Evolutionary conservation across 441 rosid genomes (phyloP).

Genomic region (Gossypium davidsonii): DNA sequence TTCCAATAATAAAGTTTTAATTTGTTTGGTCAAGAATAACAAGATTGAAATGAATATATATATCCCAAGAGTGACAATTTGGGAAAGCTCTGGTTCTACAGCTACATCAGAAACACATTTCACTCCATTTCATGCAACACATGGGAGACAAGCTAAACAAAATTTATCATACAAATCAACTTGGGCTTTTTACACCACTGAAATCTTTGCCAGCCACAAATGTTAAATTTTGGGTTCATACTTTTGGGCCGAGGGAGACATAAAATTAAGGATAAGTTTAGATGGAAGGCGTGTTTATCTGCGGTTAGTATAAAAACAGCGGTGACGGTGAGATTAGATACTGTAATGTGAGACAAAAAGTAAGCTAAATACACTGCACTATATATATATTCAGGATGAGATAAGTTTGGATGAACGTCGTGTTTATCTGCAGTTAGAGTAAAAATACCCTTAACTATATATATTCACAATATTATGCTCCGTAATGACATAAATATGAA

Average conservation of each 20-base stretch:
- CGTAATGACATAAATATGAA: too few species aligned
- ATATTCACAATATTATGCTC: too few species aligned
- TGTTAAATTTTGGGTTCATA: neutral
- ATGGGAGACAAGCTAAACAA: neutral
- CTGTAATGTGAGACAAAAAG: too few species aligned
- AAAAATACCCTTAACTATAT: too few species aligned
- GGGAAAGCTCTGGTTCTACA: constrained; percentile 6
- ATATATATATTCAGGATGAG: too few species aligned
- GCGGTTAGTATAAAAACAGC: too few species aligned
- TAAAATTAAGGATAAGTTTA: neutral
- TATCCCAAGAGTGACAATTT: constrained; percentile 5
- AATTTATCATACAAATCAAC: neutral
- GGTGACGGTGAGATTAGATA: too few species aligned
- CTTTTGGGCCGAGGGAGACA: neutral
- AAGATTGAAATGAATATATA: neutral
- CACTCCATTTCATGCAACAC: neutral
- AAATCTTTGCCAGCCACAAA: neutral
- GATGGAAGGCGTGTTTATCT: too few species aligned
- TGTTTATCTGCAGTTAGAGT: too few species aligned
- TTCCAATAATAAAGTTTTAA: neutral
- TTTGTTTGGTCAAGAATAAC: constrained; percentile 1
- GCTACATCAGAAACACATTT: neutral
- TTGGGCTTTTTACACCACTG: neutral
- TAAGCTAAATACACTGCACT: too few species aligned
- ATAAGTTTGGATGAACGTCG: too few species aligned